These are phyloP conservation scores for Meyerozyma elateridarum DNA, from an alignment of 1,139 yeast species.

Conservation along the genomic window DNA sequence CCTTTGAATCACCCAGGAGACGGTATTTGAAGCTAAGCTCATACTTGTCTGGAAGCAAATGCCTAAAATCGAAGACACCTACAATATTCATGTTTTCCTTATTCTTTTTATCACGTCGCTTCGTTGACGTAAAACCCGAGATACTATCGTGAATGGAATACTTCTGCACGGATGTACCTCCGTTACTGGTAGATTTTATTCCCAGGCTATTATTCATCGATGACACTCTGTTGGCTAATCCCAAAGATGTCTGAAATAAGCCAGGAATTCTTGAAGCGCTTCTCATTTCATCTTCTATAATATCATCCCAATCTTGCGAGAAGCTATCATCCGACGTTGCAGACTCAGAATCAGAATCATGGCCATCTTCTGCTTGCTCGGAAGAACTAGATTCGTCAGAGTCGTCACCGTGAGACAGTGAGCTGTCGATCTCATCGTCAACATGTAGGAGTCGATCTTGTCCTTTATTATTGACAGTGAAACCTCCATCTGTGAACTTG, in stretches of 20 bases:
- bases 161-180: conserved; percentile 22
- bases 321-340: conserved; percentile 43
- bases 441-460: conserved; percentile 14
- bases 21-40: conserved; percentile 76
- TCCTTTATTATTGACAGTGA: conserved; percentile 20
- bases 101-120: conserved; percentile 7
- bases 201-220: conserved; percentile 19
- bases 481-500: conserved; percentile 38
- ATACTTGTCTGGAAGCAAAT: conserved; percentile 70
- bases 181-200: conserved; percentile 24
- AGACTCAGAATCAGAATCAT: conserved; percentile 11
- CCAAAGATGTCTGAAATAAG: conserved; percentile 36
- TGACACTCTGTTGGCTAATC: conserved; percentile 31
- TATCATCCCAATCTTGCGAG: conserved; percentile 48
- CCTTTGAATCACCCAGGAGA: conserved; percentile 64
- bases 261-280: conserved; percentile 44
- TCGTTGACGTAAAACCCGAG: conserved; percentile 4
- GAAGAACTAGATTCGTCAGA: conserved; percentile 8
- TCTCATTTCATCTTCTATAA: conserved; percentile 42
- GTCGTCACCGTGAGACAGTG: conserved; percentile 5
- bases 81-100: conserved; percentile 47
- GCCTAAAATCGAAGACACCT: conserved; percentile 59
- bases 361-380: conserved; percentile 12
- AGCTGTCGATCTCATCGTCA: conserved; percentile 5
- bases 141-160: conserved; percentile 23